Base-by-base conservation (phyloP, 768 basidiomycete genomes). In the Boletus rufocinnamomeus region DNA sequence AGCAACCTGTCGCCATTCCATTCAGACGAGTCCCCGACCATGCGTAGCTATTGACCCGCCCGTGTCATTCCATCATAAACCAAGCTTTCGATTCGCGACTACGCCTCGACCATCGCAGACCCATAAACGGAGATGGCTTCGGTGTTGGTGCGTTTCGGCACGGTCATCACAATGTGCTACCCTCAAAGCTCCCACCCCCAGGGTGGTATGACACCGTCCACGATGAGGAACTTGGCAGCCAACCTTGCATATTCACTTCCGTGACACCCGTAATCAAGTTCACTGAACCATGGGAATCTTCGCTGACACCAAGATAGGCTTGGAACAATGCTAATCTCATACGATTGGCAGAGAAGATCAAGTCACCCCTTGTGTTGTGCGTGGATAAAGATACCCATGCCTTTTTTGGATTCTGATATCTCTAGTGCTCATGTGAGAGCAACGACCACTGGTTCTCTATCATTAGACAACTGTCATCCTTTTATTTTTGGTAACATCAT, bases 91-190 rank as follows among this genome's bases (percentile, higher is more conserved):
- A 98, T 75, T 95, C 93, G 23, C 83, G 95, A 9, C 79, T 99
- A 34, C 84, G 96, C 21, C 72, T 93, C 52, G 92, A 94, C 68
- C 81, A 77, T 62, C 80, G 92, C 56, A 75, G 91, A 60, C 93
- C 92, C n/a, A 93, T 94, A 74, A 94, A 94, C 63, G 92, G 93
- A 10, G 95, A 98, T 71, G 96, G 96, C 0, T 98, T 98, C 72
- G 96, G 96, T 30, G 93, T 98, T 19, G 91, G 91, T 92, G 63
- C 58, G 87, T 75, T 64, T 45, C 6, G 30, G 32, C 25, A 25
- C 34, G 13, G n/a, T 21, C 17, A 27, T 35, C 50, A 34, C 34
- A 41, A 35, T 3, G 38, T 11, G 38, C 32, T 54, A 9, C 28
- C 46, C 41, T 56, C 32, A 34, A 41, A 52, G 51, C 53, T 50